Evolutionary conservation across 306 rosid species (phyloP).

Genomic region (Cercis canadensis): DNA sequence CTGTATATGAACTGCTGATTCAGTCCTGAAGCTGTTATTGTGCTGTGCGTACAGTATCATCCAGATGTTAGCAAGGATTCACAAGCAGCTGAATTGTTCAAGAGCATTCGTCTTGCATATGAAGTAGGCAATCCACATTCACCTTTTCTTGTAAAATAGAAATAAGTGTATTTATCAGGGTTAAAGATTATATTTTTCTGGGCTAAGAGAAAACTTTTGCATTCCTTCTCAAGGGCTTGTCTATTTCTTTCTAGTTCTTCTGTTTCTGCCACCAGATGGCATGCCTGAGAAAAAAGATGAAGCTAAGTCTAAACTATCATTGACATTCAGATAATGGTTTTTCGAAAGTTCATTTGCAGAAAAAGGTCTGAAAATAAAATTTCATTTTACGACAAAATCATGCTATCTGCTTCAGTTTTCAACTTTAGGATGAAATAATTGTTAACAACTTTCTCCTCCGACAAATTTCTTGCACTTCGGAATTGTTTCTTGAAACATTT

Average conservation of each 20-base stretch:
- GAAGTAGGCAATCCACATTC: constrained; percentile 59
- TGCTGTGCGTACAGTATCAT: constrained; percentile 70
- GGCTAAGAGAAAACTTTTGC: constrained; percentile 12
- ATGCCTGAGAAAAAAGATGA: neutral
- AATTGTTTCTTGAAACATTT: neutral
- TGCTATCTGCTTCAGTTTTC: constrained; percentile 21
- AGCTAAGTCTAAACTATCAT: neutral
- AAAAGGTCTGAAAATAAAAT: neutral
- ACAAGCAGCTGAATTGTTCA: constrained; percentile 74
- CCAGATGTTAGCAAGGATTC: constrained; percentile 92
- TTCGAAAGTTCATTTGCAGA: neutral
- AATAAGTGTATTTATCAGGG: constrained; percentile 26
- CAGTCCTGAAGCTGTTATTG: constrained; percentile 7
- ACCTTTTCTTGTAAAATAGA: constrained; percentile 31
- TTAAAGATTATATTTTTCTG: neutral
- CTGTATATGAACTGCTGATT: constrained; percentile 7
- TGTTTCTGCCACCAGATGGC: constrained; percentile 12
- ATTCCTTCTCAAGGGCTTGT: neutral
- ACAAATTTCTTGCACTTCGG: neutral
- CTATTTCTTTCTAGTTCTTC: constrained; percentile 29
- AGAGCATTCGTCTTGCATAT: constrained; percentile 75
- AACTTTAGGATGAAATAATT: constrained; percentile 20
- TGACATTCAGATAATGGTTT: constrained; percentile 20
- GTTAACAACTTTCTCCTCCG: neutral
- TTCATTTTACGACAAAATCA: neutral